phyloP scores from a whole-genome alignment of 164 flowering plant genomes.

The Malania oleifera region DNA sequence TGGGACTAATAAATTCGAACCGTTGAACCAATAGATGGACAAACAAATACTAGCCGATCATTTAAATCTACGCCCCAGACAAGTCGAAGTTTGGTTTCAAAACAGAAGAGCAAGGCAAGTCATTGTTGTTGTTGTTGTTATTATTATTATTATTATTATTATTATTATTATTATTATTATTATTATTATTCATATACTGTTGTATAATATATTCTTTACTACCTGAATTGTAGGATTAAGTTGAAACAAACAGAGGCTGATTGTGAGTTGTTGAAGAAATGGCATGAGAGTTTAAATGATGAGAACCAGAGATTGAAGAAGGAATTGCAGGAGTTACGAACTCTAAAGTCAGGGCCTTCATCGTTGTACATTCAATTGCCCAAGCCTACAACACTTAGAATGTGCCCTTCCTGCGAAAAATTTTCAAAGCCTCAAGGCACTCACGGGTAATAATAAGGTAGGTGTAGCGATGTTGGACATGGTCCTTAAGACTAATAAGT shows the following conservation, averaged over 20 bases:
- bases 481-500: no score
- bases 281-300: slow-evolving; percentile 39
- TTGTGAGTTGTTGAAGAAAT: slow-evolving; percentile 23
- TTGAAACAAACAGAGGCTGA: not conserved
- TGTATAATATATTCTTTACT: not conserved
- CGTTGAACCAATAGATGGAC: not conserved
- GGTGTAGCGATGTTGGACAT: no score
- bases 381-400: slow-evolving; percentile 13
- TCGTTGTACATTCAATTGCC: slow-evolving; percentile 22
- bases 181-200: not conserved
- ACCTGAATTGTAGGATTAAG: not conserved
- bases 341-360: slow-evolving; percentile 13
- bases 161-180: not conserved
- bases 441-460: no score
- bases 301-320: slow-evolving; percentile 51
- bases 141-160: not conserved
- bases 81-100: slow-evolving; percentile 1
- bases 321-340: slow-evolving; percentile 44
- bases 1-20: no score
- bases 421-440: not conserved
- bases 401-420: slow-evolving; percentile 34
- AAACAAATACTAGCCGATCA: not conserved
- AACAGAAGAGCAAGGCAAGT: not conserved
- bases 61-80: not conserved
- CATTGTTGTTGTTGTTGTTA: not conserved